Evolutionary conservation across 176 grass and related monocot genomes (phyloP).

Genomic region (Luzula sylvatica): DNA sequence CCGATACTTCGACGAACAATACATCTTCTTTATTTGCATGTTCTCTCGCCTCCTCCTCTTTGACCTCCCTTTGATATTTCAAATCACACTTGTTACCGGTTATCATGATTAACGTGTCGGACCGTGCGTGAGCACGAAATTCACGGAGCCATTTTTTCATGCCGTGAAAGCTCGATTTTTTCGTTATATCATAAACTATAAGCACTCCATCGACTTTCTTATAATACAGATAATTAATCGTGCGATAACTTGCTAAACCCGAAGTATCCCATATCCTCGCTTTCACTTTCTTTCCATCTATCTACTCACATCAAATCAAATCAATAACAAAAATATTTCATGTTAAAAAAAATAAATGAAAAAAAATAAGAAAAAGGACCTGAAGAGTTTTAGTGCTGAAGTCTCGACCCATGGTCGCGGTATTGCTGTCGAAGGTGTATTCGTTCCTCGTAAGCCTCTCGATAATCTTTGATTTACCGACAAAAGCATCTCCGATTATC

Average conservation of each 20-base stretch:
- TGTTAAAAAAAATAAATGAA: too few relatives aligned
- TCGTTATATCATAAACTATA: background rate
- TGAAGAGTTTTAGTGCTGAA: background rate
- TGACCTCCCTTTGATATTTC: background rate
- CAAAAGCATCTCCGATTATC: background rate
- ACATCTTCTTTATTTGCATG: background rate
- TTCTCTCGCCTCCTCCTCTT: background rate
- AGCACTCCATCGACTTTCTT: constrained; percentile 1
- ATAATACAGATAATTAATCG: background rate
- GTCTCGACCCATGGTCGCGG: background rate
- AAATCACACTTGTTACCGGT: constrained; percentile 5
- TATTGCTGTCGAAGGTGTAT: background rate
- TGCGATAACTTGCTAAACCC: constrained; percentile 1
- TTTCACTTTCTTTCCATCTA: constrained; percentile 10
- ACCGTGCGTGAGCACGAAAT: background rate
- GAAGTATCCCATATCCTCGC: constrained; percentile 8
- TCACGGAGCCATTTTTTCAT: constrained; percentile 1
- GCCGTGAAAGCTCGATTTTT: background rate
- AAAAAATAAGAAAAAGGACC: background rate
- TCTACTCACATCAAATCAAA: background rate
- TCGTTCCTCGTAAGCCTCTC: background rate
- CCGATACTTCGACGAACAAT: constrained; percentile 1
- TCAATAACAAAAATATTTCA: background rate
- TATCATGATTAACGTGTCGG: background rate
- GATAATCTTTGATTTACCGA: background rate